Conservation (phyloP, 2,329 filamentous ascomycete species). For the Colletotrichum australisinense region DNA sequence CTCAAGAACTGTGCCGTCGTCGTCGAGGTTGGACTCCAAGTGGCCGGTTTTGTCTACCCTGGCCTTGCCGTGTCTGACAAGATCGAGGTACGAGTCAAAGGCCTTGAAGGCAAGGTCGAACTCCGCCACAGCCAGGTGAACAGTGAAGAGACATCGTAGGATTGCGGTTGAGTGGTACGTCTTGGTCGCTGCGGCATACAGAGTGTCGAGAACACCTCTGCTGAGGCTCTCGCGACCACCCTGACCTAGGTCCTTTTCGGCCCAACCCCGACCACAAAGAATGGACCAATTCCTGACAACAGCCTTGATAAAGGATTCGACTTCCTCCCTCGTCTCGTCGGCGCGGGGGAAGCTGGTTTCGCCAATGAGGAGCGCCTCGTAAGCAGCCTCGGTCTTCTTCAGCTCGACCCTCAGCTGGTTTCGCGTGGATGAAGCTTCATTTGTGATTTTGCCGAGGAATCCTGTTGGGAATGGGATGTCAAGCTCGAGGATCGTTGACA, state of each 20-base stretch:
- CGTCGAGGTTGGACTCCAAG: conserved; percentile 77
- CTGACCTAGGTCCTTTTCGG: conserved; percentile 81
- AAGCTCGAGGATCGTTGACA: conserved; percentile 80
- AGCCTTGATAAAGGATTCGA: conserved; percentile 84
- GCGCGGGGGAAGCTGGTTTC: conserved; percentile 89
- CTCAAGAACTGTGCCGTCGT: conserved; percentile 79
- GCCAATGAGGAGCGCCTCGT: conserved; percentile 81
- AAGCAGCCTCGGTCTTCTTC: conserved; percentile 81
- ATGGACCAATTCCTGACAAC: conserved; percentile 89
- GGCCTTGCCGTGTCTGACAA: conserved; percentile 86
- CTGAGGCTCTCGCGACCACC: conserved; percentile 82
- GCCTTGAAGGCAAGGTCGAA: conserved; percentile 93
- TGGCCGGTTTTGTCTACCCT: conserved; percentile 83
- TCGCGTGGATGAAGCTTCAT: conserved; percentile 64
- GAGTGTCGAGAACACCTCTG: conserved; percentile 82
- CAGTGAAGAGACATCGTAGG: conserved; percentile 85
- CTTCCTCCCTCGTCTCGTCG: conserved; percentile 79
- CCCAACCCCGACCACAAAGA: conserved; percentile 83
- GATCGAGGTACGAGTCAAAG: conserved; percentile 90
- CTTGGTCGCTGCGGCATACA: conserved; percentile 91
- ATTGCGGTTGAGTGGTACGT: conserved; percentile 96
- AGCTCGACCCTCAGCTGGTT: conserved; percentile 80
- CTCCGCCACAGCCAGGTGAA: conserved; percentile 88
- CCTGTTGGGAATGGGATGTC: conserved; percentile 70
- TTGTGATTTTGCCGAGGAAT: conserved; percentile 50